phyloP scores from a whole-genome alignment of 345 rosid species.

The Camelina hispida region DNA sequence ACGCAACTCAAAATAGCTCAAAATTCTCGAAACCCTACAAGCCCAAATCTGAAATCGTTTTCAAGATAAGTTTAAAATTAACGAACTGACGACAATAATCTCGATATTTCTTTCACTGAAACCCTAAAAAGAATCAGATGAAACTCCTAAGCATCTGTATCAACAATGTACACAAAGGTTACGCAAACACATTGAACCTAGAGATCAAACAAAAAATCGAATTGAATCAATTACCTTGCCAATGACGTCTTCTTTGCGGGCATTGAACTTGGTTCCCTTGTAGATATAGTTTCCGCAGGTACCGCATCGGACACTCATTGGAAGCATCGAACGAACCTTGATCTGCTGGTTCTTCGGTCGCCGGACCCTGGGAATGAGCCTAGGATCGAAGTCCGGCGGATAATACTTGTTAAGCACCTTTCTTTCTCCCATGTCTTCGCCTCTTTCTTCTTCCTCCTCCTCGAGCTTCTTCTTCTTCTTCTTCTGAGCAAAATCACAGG shows the following conservation, averaged over 20 bases:
- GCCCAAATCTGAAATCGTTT: slow-evolving; percentile 30
- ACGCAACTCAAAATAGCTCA: neutral
- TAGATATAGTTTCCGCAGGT: slow-evolving; percentile 92
- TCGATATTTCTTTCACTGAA: neutral
- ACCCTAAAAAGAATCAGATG: neutral
- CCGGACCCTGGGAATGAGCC: slow-evolving; percentile 72
- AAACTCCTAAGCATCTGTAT: neutral
- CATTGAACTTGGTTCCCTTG: slow-evolving; percentile 92
- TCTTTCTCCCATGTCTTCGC: slow-evolving; percentile 77
- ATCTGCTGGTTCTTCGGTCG: slow-evolving; percentile 90
- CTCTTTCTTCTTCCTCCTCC: slow-evolving; percentile 30
- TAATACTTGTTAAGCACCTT: slow-evolving; percentile 92
- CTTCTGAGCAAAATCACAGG: slow-evolving; percentile 22
- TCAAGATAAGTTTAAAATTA: neutral
- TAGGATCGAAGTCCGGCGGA: slow-evolving; percentile 95
- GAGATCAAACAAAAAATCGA: neutral
- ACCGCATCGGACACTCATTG: slow-evolving; percentile 93
- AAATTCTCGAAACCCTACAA: slow-evolving; percentile 38
- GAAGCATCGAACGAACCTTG: slow-evolving; percentile 96
- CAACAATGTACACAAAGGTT: neutral
- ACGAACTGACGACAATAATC: neutral
- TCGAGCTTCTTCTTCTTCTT: slow-evolving; percentile 21
- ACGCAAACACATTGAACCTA: neutral
- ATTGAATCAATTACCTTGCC: slow-evolving; percentile 66
- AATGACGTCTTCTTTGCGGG: slow-evolving; percentile 86